Evolutionary conservation across 2,329 filamentous ascomycete species (phyloP).

Genomic region (Neurospora sp.): DNA sequence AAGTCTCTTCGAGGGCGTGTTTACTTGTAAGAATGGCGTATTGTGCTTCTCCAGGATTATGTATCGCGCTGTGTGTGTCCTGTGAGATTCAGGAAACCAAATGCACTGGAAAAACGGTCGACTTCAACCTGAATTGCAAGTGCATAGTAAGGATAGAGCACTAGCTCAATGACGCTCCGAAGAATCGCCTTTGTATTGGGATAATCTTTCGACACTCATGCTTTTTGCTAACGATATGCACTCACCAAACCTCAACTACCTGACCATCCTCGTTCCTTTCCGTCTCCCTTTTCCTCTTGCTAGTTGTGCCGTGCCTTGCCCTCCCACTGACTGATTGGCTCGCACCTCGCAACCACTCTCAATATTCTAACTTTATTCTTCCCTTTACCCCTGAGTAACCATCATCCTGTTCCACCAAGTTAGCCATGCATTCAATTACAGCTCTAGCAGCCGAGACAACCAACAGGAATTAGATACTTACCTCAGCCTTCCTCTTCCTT

Average conservation of each 20-base stretch:
- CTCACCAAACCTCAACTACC: not conserved
- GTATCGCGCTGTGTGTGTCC: not conserved
- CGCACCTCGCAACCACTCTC: not conserved
- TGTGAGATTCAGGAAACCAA: not conserved
- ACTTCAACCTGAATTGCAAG: not conserved
- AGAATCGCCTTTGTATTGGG: not conserved
- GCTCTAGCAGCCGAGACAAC: not conserved
- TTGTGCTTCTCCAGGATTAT: not conserved
- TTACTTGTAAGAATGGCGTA: not conserved
- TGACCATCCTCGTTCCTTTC: not conserved
- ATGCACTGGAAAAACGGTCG: not conserved
- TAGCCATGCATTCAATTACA: not conserved
- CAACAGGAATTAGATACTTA: conserved; percentile 21
- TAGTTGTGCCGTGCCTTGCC: not conserved
- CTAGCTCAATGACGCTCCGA: not conserved
- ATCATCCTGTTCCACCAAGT: not conserved
- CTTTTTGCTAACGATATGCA: not conserved
- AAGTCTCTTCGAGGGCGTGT: not conserved
- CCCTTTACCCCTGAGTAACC: not conserved
- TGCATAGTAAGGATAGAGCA: not conserved
- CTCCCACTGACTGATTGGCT: not conserved
- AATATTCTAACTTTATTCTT: not conserved
- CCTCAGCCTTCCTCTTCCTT: conserved; percentile 68
- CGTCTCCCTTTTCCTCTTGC: not conserved
- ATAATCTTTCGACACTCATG: not conserved